Base-by-base conservation (phyloP, 2,329 filamentous ascomycete genomes). In the Geosmithia putterillii region DNA sequence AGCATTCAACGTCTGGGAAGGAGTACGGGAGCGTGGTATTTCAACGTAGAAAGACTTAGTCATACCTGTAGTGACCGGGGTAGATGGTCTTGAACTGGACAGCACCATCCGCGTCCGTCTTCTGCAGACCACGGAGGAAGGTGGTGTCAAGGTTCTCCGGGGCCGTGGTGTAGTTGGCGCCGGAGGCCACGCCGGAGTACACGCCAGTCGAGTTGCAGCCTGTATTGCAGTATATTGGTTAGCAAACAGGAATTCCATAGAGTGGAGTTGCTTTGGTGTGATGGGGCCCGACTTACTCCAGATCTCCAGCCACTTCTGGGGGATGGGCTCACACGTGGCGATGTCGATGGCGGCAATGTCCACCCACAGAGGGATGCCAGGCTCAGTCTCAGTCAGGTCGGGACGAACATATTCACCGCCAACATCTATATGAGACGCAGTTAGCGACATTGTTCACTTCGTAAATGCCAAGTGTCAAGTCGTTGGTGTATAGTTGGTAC, bases 261-360 rank as follows among this genome's bases (percentile, higher is more conserved):
- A n/a, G n/a, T n/a, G n/a, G n/a, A n/a, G n/a, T n/a, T n/a, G n/a
- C n/a, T n/a, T n/a, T n/a, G n/a, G n/a, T n/a, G n/a, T n/a, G n/a
- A n/a, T n/a, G n/a, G n/a, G n/a, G n/a, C n/a, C n/a, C n/a, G 28
- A 32, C 10, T 7, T 32, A 48, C 67, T 58, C 67, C 67, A 70
- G 28, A 65, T 54, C 46, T 70, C 66, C 7, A 69, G 47, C 46
- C 60, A 60, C n/a, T 65, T 56, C 25, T 57, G 48, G 3, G 59
- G 55, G 2, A 69, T 53, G 2, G 63, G 58, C 44, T 61, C 51
- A 53, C 66, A 69, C 36, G 61, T 66, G 18, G 59, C 55, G 21
- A 63, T 58, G 46, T 70, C 60, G 37, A 70, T 57, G 47, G 66
- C 56, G 46, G 69, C 64, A 39, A 65, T 53, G 43, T 70, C 66